A percentile compares a stretch with the other conserved stretches of the same genome.
Evolutionary conservation across 1,284 basidiomycete species (phyloP).

Genomic region (Naganishia sp.): DNA sequence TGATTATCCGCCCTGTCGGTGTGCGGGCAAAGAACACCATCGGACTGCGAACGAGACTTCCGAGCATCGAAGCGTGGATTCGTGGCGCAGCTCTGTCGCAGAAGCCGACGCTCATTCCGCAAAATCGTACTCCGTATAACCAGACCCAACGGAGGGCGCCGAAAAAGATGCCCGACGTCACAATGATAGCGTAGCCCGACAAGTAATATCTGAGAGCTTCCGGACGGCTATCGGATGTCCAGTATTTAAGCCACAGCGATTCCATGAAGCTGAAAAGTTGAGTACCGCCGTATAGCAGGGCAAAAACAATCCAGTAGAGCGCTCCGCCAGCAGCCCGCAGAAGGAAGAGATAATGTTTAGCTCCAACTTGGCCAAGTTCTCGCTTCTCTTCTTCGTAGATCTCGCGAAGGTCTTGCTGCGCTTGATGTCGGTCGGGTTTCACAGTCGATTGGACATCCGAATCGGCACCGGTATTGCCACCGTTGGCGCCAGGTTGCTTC

Average conservation of each 20-base stretch:
- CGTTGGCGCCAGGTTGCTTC: not conserved
- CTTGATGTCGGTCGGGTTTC: too few relatives aligned
- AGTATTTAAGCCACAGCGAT: slow-evolving; percentile 41
- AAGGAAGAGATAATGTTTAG: slow-evolving; percentile 46
- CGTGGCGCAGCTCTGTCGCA: slow-evolving; percentile 62
- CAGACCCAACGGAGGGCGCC: slow-evolving; percentile 48
- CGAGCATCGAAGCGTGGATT: slow-evolving; percentile 64
- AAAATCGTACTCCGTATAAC: slow-evolving; percentile 48
- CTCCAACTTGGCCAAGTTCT: slow-evolving; percentile 55
- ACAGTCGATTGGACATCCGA: not conserved
- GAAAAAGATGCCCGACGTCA: slow-evolving; percentile 34
- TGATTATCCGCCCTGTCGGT: slow-evolving; percentile 66
- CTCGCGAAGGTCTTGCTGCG: slow-evolving; percentile 55
- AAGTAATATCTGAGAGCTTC: slow-evolving; percentile 44
- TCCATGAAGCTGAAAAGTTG: slow-evolving; percentile 38
- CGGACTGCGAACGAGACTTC: slow-evolving; percentile 65
- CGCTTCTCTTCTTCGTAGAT: slow-evolving; percentile 76
- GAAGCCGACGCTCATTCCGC: slow-evolving; percentile 55
- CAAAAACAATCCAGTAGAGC: slow-evolving; percentile 50
- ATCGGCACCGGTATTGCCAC: not conserved
- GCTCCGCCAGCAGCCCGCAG: slow-evolving; percentile 49
- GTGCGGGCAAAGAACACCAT: slow-evolving; percentile 80
- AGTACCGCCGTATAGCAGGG: slow-evolving; percentile 38
- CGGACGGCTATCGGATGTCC: slow-evolving; percentile 44
- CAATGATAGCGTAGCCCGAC: slow-evolving; percentile 38